These are phyloP conservation scores for Penicillium malachiteum DNA, from an alignment of 495 filamentous ascomycete species.

Conservation along the genomic window DNA sequence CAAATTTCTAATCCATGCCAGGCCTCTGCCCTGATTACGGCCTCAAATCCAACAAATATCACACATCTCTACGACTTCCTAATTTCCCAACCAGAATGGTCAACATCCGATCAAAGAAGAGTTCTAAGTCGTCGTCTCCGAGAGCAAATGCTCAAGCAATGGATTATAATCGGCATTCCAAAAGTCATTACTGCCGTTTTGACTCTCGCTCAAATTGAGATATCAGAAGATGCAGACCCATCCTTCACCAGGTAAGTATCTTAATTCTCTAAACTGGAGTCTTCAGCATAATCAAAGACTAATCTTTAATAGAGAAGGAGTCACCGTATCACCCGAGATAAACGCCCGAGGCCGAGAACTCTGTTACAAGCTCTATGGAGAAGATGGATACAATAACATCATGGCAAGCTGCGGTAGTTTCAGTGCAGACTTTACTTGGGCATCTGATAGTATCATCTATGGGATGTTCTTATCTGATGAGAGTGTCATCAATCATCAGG, in stretches of 20 bases:
- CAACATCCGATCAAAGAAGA: not conserved
- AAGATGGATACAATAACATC: conserved; percentile 1
- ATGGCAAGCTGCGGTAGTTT: conserved; percentile 2
- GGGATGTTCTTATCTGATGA: conserved; percentile 3
- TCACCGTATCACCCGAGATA: conserved; percentile 1
- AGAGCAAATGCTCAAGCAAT: conserved; percentile 3
- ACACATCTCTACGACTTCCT: not conserved
- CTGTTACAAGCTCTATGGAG: not conserved
- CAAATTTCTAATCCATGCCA: not conserved
- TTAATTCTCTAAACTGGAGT: not conserved
- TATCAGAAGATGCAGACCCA: not conserved
- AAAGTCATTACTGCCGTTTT: conserved; percentile 1
- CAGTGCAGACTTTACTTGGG: conserved; percentile 1
- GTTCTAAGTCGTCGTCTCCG: conserved; percentile 1
- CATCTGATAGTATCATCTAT: conserved; percentile 4
- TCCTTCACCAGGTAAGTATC: conserved; percentile 1
- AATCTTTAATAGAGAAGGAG: not conserved
- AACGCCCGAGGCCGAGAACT: not conserved
- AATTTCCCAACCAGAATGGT: conserved; percentile 4
- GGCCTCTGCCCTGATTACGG: not conserved
- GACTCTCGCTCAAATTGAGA: not conserved
- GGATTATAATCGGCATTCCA: conserved; percentile 2
- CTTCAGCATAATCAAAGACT: not conserved
- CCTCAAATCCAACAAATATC: not conserved
- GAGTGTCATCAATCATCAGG: not conserved